Evolutionary conservation across 2,329 filamentous ascomycete species (phyloP).

Genomic region (Scleromitrula shiraiana): DNA sequence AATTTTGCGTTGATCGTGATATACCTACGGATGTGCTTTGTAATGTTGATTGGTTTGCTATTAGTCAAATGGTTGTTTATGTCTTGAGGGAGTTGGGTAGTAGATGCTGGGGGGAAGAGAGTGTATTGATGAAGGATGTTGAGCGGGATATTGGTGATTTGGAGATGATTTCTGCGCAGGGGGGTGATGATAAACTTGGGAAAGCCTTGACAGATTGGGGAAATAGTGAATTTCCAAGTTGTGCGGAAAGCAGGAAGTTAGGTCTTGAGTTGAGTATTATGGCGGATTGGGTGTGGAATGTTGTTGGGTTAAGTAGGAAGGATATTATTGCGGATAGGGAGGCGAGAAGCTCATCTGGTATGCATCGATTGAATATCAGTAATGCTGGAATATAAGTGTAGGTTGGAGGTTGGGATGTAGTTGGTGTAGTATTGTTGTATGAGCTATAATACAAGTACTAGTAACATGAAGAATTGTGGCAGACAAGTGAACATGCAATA

Average conservation of each 20-base stretch:
- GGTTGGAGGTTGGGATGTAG: too few species aligned
- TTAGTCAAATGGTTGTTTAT: conserved; percentile 4
- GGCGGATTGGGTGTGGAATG: not conserved
- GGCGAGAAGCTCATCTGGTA: not conserved
- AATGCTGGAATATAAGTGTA: too few species aligned
- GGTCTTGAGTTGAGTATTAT: not conserved
- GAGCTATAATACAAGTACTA: too few species aligned
- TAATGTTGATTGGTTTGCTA: conserved; percentile 12
- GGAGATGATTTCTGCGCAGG: not conserved
- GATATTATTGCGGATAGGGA: not conserved
- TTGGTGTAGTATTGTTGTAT: too few species aligned
- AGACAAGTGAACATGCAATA: too few species aligned
- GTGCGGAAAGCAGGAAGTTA: not conserved
- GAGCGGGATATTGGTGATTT: conserved; percentile 1
- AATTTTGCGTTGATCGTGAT: not conserved
- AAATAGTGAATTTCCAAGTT: not conserved
- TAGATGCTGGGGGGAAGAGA: conserved; percentile 3
- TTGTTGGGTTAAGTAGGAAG: not conserved
- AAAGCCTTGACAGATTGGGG: conserved; percentile 2
- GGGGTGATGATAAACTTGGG: not conserved
- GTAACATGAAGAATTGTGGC: too few species aligned
- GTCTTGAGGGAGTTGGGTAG: not conserved
- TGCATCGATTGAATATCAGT: too few species aligned
- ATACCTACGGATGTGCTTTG: not conserved
- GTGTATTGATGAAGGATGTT: not conserved